Percentiles rank a stretch among this genome's conserved stretches.
phyloP scores from a whole-genome alignment of 1,139 yeast genomes.

The Yamadazyma mexicana region DNA sequence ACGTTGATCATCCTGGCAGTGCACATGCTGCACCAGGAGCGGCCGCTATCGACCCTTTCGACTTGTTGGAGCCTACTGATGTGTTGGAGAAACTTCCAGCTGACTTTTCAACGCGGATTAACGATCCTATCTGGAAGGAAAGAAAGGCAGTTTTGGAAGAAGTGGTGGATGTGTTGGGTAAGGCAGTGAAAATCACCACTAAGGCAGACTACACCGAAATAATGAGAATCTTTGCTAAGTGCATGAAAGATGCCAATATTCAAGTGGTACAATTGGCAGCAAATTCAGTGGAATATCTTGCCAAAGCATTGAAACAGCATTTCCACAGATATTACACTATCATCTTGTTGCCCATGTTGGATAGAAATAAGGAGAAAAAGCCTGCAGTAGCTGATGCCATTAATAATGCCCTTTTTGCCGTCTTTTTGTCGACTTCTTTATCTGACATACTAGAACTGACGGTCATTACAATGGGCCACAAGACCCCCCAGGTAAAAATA shows the following conservation, averaged over 20 bases:
- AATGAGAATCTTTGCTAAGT: slow-evolving; percentile 61
- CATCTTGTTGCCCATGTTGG: slow-evolving; percentile 66
- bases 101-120: slow-evolving; percentile 54
- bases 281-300: slow-evolving; percentile 60
- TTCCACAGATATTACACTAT: slow-evolving; percentile 56
- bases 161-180: slow-evolving; percentile 51
- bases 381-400: slow-evolving; percentile 74
- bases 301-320: slow-evolving; percentile 60
- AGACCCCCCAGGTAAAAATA: slow-evolving; percentile 81
- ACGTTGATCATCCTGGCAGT: slow-evolving; percentile 23
- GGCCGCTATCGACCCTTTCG: slow-evolving; percentile 37
- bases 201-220: slow-evolving; percentile 62
- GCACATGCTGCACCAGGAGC: slow-evolving; percentile 9
- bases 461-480: slow-evolving; percentile 62
- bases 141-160: slow-evolving; percentile 84
- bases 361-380: slow-evolving; percentile 87
- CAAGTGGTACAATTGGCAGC: slow-evolving; percentile 86
- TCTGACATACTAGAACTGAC: slow-evolving; percentile 64
- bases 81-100: slow-evolving; percentile 66
- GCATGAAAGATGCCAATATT: slow-evolving; percentile 86
- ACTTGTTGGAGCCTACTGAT: slow-evolving; percentile 49
- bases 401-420: slow-evolving; percentile 61
- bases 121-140: slow-evolving; percentile 85
- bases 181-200: slow-evolving; percentile 41
- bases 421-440: slow-evolving; percentile 52